Evolutionary conservation across 192 early-diverging fungal species (phyloP), one percentile per base, ranked within the genome.

Genomic region (Entomortierella beljakovae): DNA sequence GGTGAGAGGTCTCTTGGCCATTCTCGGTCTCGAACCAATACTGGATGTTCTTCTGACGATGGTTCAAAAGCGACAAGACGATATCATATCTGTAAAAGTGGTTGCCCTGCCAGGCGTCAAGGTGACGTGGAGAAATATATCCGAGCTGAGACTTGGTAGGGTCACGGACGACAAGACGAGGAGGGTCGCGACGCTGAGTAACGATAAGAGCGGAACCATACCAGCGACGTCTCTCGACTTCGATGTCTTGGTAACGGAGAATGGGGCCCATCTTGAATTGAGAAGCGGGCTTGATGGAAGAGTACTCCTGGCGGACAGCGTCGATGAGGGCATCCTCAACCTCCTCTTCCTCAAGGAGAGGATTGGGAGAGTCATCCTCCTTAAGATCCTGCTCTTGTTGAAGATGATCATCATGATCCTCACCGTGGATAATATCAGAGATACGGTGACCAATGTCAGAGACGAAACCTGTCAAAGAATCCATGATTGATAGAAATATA

Each of bases 121-220:
- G 61, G 8, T 40, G 60, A 42, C 56, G 66, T 11, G 61, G 40
- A 37, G 34, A 33, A 6, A 67, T 50, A 46, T 58, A 70, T 31
- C 75, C 75, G 56, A 79, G 42, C 48, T 64, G 55, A 7, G 46
- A 25, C 67, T 79, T 79, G 31, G 75, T 79, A n/a, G 75, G 66
- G 55, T 79, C 75, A 7, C 61, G 75, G 35, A 79, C 37, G 50
- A 69, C 67, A 28, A 79, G 32, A 51, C 67, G 66, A 40, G 75
- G 67, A 22, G 53, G 58, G 11, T 64, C 67, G 9, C 43, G 54
- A 6, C 50, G 42, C 25, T 79, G 67, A 11, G 68, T 71, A 57
- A 90, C 75, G 42, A 90, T 70, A 37, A 90, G 66, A 35, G 80
- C 85, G 51, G 87, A 88, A 70, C 88, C 88, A 34, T 52, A 61